Evolutionary conservation across 1,139 yeast species (phyloP), one percentile per base, ranked within the genome.

Genomic region (Blastobotrys proliferans): DNA sequence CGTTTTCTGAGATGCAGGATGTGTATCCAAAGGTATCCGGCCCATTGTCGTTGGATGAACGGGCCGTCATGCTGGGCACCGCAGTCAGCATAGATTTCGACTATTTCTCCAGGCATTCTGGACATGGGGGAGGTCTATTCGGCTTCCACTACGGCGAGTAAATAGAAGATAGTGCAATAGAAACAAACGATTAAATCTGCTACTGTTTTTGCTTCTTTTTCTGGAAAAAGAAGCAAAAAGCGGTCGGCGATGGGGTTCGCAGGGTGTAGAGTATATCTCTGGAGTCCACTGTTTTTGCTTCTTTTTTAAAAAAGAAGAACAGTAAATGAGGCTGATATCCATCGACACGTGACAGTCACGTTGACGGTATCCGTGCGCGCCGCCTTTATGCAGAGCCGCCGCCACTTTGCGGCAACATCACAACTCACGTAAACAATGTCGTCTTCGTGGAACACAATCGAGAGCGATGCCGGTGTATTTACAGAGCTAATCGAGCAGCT

Each of bases 71-170:
- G 61, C 69, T 92, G 45, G 95, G 90, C 0, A 83, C 84, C 50
- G 95, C 97, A 0, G 82, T 92, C 2, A 83, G 94, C 52, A 83
- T 92, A 49, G 98, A 92, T 63, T 92, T 87, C 62, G 98, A 92
- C 63, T 92, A 88, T 66, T 92, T 92, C 61, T 86, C 95, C 16
- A 74, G 96, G 58, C 96, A 87, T 60, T 82, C 94, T 26, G 70
- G 83, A 44, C 72, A 47, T 30, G 44, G 50, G 26, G 53, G 58
- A 6, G 69, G 72, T n/a, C 50, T 66, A 6, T 44, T 68, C 17
- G 51, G 64, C 1, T 66, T 72, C 49, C 69, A 69, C 10, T 63
- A 64, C 38, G 62, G 62, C 38, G 73, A 71, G 37, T 52, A 47
- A 25, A n/a, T 16, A 11, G 5, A 26, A n/a, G 22, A 11, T 34